Conservation (phyloP, 1,284 basidiomycete genomes). For the Sanghuangporus sanghuang region DNA sequence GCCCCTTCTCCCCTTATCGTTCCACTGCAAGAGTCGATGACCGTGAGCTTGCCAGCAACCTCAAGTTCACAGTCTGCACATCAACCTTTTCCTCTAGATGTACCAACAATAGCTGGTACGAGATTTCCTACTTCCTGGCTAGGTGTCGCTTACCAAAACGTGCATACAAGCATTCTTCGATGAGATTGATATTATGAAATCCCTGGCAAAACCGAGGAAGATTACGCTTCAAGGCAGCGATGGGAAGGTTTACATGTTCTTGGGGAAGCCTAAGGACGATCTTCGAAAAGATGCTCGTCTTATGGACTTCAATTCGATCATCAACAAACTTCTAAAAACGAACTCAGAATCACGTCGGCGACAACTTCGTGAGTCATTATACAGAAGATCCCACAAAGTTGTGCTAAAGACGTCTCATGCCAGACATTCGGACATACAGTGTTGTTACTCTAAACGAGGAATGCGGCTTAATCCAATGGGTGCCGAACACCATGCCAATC, state of each 20-base stretch:
- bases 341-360: slow-evolving; percentile 90
- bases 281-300: slow-evolving; percentile 94
- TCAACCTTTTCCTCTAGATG: slow-evolving; percentile 76
- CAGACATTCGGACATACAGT: slow-evolving; percentile 94
- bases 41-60: slow-evolving; percentile 78
- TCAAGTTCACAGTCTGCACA: slow-evolving; percentile 62
- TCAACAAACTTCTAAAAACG: slow-evolving; percentile 94
- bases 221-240: slow-evolving; percentile 83
- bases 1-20: slow-evolving; percentile 73
- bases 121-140: not conserved
- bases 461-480: slow-evolving; percentile 99
- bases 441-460: slow-evolving; percentile 97
- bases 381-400: not conserved
- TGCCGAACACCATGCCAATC: slow-evolving; percentile 87
- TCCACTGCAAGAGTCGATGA: slow-evolving; percentile 91
- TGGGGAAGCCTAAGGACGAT: slow-evolving; percentile 98
- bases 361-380: slow-evolving; percentile 66
- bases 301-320: slow-evolving; percentile 98
- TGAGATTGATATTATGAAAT: slow-evolving; percentile 88
- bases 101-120: slow-evolving; percentile 76
- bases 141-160: not conserved
- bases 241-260: slow-evolving; percentile 84
- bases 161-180: slow-evolving; percentile 64
- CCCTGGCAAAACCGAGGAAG: slow-evolving; percentile 90
- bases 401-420: slow-evolving; percentile 10